These are phyloP conservation scores for Mycogone perniciosa DNA, from an alignment of 2,329 filamentous ascomycete species.

Conservation along the genomic window DNA sequence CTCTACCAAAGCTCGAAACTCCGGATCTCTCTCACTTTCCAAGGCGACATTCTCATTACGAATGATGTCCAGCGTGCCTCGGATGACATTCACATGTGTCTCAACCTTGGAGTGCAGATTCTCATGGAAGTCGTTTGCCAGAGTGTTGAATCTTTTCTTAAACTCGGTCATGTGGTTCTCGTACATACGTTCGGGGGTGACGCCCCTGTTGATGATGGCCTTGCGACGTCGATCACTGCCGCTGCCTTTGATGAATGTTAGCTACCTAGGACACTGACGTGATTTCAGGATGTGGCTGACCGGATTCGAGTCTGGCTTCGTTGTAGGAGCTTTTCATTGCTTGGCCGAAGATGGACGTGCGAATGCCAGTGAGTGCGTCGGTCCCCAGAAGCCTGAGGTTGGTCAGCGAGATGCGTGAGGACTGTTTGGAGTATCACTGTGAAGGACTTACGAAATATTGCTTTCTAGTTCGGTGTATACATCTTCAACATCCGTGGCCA, in stretches of 20 bases:
- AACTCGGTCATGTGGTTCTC: constrained; percentile 23
- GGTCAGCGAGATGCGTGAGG: neutral
- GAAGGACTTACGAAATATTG: neutral
- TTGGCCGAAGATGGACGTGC: constrained; percentile 32
- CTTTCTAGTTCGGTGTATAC: neutral
- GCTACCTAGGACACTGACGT: neutral
- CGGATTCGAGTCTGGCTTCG: constrained; percentile 24
- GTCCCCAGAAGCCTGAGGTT: constrained; percentile 26
- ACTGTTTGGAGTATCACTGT: no score
- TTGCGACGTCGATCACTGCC: constrained; percentile 30
- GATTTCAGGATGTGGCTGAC: constrained; percentile 17
- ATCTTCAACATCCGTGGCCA: neutral
- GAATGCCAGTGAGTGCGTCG: constrained; percentile 29
- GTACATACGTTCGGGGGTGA: constrained; percentile 26
- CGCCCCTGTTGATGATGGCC: constrained; percentile 23
- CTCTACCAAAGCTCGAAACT: constrained; percentile 28
- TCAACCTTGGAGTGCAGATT: constrained; percentile 14
- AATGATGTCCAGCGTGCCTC: constrained; percentile 29
- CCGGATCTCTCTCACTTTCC: constrained; percentile 32
- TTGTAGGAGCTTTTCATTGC: constrained; percentile 31
- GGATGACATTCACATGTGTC: constrained; percentile 22
- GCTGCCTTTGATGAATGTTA: constrained; percentile 19
- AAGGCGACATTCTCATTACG: constrained; percentile 30
- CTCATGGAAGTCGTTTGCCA: constrained; percentile 19
- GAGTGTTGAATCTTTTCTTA: constrained; percentile 16